These are phyloP conservation scores for Boletus tomentosulus DNA, from an alignment of 768 basidiomycete genomes.

Conservation along the genomic window DNA sequence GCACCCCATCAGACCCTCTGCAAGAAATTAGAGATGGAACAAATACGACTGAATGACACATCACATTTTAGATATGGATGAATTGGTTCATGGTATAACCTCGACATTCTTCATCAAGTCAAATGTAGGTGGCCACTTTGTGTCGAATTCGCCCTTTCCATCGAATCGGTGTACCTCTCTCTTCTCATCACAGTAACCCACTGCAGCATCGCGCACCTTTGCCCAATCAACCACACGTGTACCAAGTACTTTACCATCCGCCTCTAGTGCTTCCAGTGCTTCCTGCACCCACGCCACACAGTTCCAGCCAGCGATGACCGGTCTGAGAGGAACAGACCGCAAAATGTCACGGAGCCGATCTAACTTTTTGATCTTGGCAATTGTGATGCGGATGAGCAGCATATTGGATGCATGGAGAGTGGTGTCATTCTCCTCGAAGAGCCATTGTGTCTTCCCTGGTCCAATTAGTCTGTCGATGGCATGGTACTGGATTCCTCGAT, in stretches of 20 bases:
- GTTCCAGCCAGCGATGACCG: neutral
- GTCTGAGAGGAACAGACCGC: neutral
- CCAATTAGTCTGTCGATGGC: neutral
- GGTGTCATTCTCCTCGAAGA: neutral
- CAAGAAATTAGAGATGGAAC: too few species aligned
- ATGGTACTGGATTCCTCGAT: neutral
- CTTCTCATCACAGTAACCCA: neutral
- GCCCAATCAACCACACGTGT: neutral
- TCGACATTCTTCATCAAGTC: neutral
- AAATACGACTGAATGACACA: too few species aligned
- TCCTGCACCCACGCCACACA: neutral
- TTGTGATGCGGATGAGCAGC: neutral
- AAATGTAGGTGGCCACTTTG: neutral
- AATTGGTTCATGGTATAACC: neutral
- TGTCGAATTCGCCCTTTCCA: neutral
- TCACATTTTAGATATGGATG: too few species aligned
- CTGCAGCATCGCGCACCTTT: neutral
- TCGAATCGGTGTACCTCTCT: neutral
- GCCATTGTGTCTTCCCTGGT: neutral
- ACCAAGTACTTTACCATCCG: neutral
- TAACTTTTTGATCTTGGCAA: neutral
- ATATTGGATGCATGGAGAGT: neutral
- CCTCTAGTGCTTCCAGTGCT: neutral
- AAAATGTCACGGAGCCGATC: neutral
- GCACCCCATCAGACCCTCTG: too few species aligned